These are phyloP conservation scores for Aphanomyces invadans DNA, from an alignment of 352 stramenopile species.

Conservation along the genomic window DNA sequence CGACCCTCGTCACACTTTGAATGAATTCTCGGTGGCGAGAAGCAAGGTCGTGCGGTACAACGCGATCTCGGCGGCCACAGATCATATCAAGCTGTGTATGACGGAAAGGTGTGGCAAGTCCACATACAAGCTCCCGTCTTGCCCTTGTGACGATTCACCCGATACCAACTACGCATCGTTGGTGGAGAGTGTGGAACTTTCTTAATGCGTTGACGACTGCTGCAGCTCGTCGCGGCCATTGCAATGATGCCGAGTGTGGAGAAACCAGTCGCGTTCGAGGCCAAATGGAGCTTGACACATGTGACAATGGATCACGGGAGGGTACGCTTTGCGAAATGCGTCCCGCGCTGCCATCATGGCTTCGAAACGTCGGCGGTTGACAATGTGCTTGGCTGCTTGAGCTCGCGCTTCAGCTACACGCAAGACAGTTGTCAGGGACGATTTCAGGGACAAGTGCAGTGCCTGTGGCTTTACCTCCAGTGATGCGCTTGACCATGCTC, in stretches of 20 bases:
- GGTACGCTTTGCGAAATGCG: neutral
- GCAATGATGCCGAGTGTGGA: neutral
- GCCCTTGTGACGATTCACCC: no score
- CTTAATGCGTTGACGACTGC: neutral
- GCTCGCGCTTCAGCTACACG: neutral
- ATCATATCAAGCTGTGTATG: no score
- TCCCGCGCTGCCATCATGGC: neutral
- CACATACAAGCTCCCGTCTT: no score
- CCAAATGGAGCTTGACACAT: constrained; percentile 5
- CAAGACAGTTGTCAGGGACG: neutral
- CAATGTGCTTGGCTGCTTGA: constrained; percentile 14
- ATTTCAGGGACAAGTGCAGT: no score
- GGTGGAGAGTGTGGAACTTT: neutral
- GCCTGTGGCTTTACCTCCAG: neutral
- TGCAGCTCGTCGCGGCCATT: neutral
- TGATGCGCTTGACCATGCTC: neutral
- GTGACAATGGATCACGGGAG: constrained; percentile 3
- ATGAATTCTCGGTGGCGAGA: no score
- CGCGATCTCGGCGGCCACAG: no score
- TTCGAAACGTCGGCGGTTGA: neutral
- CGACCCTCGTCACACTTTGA: no score
- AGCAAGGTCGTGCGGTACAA: no score
- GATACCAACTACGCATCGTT: neutral
- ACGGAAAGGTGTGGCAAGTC: no score
- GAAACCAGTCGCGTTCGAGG: constrained; percentile 6